Conservation (phyloP, 108 stramenopile species). For the Nitzschia palea region DNA sequence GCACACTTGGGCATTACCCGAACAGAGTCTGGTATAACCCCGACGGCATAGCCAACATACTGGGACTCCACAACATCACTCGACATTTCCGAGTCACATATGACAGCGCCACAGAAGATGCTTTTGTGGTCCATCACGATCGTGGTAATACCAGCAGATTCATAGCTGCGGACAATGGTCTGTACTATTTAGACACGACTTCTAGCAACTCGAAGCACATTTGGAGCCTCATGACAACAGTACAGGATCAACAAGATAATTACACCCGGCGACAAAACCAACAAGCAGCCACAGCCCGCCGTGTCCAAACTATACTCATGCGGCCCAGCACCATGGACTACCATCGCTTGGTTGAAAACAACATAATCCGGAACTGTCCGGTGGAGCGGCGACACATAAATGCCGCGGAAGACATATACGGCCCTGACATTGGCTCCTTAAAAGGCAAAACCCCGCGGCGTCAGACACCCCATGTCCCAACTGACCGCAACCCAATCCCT, state of each 20-base stretch:
- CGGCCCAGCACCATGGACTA: constrained; percentile 12
- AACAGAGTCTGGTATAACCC: constrained; percentile 42
- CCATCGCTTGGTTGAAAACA: background rate
- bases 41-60: constrained; percentile 46
- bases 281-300: background rate
- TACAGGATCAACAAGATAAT: background rate
- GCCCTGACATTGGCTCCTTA: constrained; percentile 13
- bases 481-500: background rate
- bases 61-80: constrained; percentile 25
- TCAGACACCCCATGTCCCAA: no score
- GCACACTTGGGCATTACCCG: constrained; percentile 19
- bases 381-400: background rate
- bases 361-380: background rate
- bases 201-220: background rate
- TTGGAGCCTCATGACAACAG: background rate
- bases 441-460: constrained; percentile 7
- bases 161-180: no score
- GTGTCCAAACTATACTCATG: background rate
- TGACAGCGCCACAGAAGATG: constrained; percentile 8
- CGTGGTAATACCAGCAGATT: constrained; percentile 13
- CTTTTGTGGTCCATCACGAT: constrained; percentile 7
- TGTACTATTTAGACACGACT: background rate
- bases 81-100: constrained; percentile 20
- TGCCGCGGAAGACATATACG: constrained; percentile 1
- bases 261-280: background rate